Evolutionary conservation across 2,329 filamentous ascomycete species (phyloP).

Genomic region (Paraphaeosphaeria sporulosa): DNA sequence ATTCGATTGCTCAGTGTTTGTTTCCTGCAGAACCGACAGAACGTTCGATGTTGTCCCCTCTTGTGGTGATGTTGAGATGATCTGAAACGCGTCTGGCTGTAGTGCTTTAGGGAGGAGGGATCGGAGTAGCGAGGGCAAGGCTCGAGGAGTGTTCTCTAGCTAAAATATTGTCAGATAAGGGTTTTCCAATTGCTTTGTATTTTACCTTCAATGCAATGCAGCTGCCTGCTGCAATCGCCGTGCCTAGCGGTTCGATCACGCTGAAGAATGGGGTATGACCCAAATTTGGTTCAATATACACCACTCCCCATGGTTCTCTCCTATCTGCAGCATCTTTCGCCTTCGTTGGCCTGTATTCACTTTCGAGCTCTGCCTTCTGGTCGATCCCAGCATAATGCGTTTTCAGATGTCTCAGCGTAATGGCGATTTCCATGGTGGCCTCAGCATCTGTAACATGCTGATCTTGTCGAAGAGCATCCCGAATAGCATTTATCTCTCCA

Average conservation of each 20-base stretch:
- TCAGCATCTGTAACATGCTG: slow-evolving; percentile 46
- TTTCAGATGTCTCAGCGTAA: slow-evolving; percentile 51
- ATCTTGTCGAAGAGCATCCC: slow-evolving; percentile 53
- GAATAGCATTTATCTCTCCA: slow-evolving; percentile 45
- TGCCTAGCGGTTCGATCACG: slow-evolving; percentile 52
- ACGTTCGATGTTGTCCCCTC: slow-evolving; percentile 31
- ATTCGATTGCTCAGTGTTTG: slow-evolving; percentile 17
- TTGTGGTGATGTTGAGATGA: slow-evolving; percentile 47
- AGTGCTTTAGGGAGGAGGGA: slow-evolving; percentile 51
- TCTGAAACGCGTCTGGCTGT: slow-evolving; percentile 58
- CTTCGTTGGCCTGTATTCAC: slow-evolving; percentile 54
- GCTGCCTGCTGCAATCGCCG: slow-evolving; percentile 60
- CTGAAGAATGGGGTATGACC: slow-evolving; percentile 60
- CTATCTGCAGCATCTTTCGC: slow-evolving; percentile 48
- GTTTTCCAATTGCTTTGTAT: not conserved
- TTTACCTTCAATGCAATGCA: slow-evolving; percentile 60
- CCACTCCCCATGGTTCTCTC: slow-evolving; percentile 51
- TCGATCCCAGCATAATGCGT: slow-evolving; percentile 52
- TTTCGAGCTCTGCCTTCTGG: slow-evolving; percentile 45
- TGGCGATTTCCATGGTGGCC: slow-evolving; percentile 52
- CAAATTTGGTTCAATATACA: slow-evolving; percentile 57
- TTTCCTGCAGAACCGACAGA: slow-evolving; percentile 47
- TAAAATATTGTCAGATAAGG: slow-evolving; percentile 22
- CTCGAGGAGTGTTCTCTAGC: slow-evolving; percentile 52
- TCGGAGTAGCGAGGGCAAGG: slow-evolving; percentile 47